Base-by-base conservation (phyloP, 2,329 filamentous ascomycete species). In the Colletotrichum tabaci region DNA sequence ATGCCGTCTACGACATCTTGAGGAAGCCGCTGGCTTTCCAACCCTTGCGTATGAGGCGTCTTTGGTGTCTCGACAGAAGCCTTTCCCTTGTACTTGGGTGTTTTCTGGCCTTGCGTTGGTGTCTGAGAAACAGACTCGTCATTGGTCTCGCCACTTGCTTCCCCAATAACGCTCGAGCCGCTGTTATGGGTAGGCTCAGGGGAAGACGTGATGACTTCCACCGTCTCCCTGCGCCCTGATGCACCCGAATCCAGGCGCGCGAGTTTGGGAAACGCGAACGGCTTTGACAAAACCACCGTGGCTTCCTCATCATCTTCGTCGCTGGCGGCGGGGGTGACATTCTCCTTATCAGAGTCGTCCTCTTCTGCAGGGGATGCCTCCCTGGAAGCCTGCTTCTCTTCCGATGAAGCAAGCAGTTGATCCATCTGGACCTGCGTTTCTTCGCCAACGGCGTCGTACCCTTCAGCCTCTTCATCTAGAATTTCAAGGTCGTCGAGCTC, bases 21-120 rank as follows among this genome's bases (percentile, higher is more conserved):
- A 1, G 87, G 83, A 0, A 90, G 83, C 4, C 88, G 85, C 74
- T 90, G 88, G 68, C 84, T 86, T 70, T 86, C 84, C 15, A 82
- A 73, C 3, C 74, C 77, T 68, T 84, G 82, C 35, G 77, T 81
- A 53, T 79, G 77, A 46, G 74, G 76, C 0, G 79, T 80, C 44
- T 77, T 71, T 23, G 74, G 77, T 6, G 77, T 74, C 38, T 72
- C 70, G n/a, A 53, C 50, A 55, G 4, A 40, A 21, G 49, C 21
- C 50, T 21, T 52, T 47, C 15, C 38, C 12, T 58, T 69, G 18
- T 47, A 4, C 8, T 35, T 49, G 16, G 53, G 60, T 21, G 40
- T 61, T 47, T 38, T 72, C 49, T 71, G 70, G 26, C 66, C 71
- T 49, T 40, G 61, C 6, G 47, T 71, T 3, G 66, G 70, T 7